Percentiles rank a stretch among this genome's conserved stretches.
phyloP scores from a whole-genome alignment of 164 flowering plant species.

The Saururus chinensis region DNA sequence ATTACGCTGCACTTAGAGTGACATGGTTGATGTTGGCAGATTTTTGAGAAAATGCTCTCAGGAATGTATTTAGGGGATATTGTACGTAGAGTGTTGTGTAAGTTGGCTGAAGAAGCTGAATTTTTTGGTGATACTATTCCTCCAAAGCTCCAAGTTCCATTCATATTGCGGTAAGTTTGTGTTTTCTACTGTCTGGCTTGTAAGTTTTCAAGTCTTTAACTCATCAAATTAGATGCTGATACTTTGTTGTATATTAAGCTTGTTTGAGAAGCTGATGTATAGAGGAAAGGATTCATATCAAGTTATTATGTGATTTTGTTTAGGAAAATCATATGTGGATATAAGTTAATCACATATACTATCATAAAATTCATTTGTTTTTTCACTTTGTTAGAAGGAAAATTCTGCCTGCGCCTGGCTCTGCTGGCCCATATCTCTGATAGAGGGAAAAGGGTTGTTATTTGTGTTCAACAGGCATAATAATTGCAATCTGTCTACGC shows the following conservation, averaged over 20 bases:
- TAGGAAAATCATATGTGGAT: too few species aligned
- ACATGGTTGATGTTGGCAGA: conserved; percentile 13
- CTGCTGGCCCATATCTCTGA: too few species aligned
- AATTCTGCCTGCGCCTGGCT: too few species aligned
- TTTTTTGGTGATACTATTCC: conserved; percentile 50
- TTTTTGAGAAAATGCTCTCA: conserved; percentile 52
- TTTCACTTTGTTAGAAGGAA: too few species aligned
- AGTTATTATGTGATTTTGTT: too few species aligned
- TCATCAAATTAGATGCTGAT: not conserved
- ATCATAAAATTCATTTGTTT: too few species aligned
- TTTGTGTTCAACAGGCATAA: too few species aligned
- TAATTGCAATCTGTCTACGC: too few species aligned
- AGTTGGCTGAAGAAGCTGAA: conserved; percentile 44
- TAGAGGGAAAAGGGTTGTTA: too few species aligned
- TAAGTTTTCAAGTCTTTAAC: not conserved
- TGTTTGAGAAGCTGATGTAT: not conserved
- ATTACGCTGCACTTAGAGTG: conserved; percentile 2
- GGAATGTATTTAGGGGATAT: conserved; percentile 66
- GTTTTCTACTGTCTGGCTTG: not conserved
- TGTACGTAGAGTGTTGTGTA: conserved; percentile 44
- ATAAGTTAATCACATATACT: too few species aligned
- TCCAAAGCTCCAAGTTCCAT: conserved; percentile 34
- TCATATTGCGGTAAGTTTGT: conserved; percentile 31
- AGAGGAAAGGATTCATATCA: too few species aligned
- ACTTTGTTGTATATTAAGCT: not conserved